Evolutionary conservation across 805 yeast genomes (phyloP).

Genomic region (Komagataella phaffii): DNA sequence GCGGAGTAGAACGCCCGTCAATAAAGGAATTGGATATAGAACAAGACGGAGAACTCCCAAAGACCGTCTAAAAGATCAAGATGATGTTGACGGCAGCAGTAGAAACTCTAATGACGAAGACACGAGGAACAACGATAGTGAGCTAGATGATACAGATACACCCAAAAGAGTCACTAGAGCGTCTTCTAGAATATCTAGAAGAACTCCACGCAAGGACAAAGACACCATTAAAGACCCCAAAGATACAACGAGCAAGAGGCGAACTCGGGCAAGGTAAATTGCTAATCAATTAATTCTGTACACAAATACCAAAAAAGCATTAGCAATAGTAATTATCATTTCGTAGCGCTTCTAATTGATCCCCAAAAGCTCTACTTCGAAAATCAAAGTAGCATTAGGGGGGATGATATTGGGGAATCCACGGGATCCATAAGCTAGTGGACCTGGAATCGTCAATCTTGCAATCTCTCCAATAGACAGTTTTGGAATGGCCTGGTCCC

Average conservation of each 20-base stretch:
- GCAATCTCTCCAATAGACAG: constrained; percentile 91
- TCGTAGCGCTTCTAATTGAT: constrained; percentile 23
- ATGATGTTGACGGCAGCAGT: constrained; percentile 2
- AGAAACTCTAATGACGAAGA: constrained; percentile 2
- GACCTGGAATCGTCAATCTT: constrained; percentile 81
- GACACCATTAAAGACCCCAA: constrained; percentile 1
- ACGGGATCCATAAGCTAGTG: constrained; percentile 85
- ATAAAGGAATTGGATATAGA: constrained; percentile 2
- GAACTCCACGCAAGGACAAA: not conserved
- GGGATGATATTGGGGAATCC: constrained; percentile 97
- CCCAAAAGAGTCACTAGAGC: constrained; percentile 1
- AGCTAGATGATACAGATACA: not conserved
- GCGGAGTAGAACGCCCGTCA: constrained; percentile 3
- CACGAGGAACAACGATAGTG: constrained; percentile 1
- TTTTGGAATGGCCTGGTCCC: constrained; percentile 93
- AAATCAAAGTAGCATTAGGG: constrained; percentile 86
- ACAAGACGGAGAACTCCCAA: constrained; percentile 4
- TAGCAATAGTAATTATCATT: not conserved
- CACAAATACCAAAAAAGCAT: not conserved
- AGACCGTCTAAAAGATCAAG: constrained; percentile 4
- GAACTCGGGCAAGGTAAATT: not conserved
- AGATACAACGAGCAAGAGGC: not conserved
- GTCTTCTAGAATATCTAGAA: constrained; percentile 2
- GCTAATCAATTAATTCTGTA: not conserved
- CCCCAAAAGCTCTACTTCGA: constrained; percentile 63